phyloP scores from a whole-genome alignment of 2,329 filamentous ascomycete genomes.

The Ophiosphaerella herpotricha region DNA sequence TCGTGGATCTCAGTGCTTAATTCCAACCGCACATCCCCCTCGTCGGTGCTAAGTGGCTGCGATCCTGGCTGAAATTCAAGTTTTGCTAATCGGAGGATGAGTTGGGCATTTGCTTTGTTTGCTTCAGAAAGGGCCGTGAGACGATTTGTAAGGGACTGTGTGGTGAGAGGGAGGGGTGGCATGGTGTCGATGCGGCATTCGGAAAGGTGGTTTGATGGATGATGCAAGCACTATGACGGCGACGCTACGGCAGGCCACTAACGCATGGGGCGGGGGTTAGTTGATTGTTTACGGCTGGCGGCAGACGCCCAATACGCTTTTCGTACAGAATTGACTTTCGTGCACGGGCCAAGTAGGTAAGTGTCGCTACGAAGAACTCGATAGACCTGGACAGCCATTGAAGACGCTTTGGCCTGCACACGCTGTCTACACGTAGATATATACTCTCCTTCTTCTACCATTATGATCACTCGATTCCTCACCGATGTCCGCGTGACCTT shows the following conservation, averaged over 20 bases:
- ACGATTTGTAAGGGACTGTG: slow-evolving; percentile 51
- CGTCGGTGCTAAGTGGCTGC: slow-evolving; percentile 62
- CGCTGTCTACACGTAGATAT: neutral
- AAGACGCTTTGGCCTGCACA: neutral
- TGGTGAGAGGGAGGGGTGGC: slow-evolving; percentile 42
- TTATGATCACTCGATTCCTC: slow-evolving; percentile 85
- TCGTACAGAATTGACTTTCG: no score
- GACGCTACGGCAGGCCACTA: slow-evolving; percentile 21
- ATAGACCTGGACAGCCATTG: neutral
- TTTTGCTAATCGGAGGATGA: slow-evolving; percentile 62
- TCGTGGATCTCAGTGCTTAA: slow-evolving; percentile 81
- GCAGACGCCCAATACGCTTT: no score
- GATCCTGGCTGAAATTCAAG: slow-evolving; percentile 66
- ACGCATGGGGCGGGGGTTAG: neutral
- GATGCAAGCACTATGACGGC: slow-evolving; percentile 36
- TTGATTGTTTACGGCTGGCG: no score
- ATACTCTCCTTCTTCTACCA: slow-evolving; percentile 17
- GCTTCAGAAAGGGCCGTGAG: slow-evolving; percentile 59
- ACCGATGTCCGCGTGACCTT: slow-evolving; percentile 84
- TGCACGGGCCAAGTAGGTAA: no score
- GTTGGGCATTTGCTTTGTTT: slow-evolving; percentile 58
- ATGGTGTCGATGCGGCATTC: slow-evolving; percentile 32
- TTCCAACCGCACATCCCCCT: slow-evolving; percentile 70
- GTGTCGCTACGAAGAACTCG: neutral
- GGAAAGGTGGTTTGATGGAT: slow-evolving; percentile 28